Evolutionary conservation across 768 basidiomycete genomes (phyloP).

Genomic region (Leccinum pellstonianum): DNA sequence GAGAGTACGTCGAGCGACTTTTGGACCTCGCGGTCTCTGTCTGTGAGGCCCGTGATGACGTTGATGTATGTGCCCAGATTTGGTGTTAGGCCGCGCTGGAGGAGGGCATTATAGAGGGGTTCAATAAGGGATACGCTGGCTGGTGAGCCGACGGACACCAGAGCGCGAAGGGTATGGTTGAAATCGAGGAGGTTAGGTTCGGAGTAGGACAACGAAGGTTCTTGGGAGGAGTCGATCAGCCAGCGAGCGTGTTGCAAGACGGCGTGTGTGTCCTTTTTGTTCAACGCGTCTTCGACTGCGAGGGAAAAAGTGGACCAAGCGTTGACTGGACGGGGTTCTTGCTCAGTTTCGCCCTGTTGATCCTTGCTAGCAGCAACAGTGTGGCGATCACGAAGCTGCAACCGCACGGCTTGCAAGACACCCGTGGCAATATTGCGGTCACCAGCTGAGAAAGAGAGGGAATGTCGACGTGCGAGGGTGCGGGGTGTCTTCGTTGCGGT

Average conservation of each 20-base stretch:
- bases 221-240: slow-evolving; percentile 37
- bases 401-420: slow-evolving; percentile 62
- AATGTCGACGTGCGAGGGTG: slow-evolving; percentile 55
- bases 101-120: slow-evolving; percentile 71
- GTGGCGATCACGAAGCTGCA: slow-evolving; percentile 62
- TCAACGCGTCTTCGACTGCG: slow-evolving; percentile 20
- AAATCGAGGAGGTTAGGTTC: slow-evolving; percentile 51
- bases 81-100: slow-evolving; percentile 59
- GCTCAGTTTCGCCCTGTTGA: slow-evolving; percentile 17
- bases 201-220: slow-evolving; percentile 22
- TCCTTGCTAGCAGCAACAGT: slow-evolving; percentile 33
- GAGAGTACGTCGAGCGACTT: slow-evolving; percentile 44
- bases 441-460: slow-evolving; percentile 50
- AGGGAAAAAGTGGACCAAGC: slow-evolving; percentile 21
- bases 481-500: slow-evolving; percentile 38
- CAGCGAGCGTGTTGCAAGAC: slow-evolving; percentile 21
- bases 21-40: slow-evolving; percentile 66
- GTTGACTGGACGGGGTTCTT: slow-evolving; percentile 26
- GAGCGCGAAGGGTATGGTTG: slow-evolving; percentile 56
- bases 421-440: slow-evolving; percentile 38
- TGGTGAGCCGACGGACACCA: slow-evolving; percentile 38
- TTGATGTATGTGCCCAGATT: slow-evolving; percentile 58
- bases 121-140: slow-evolving; percentile 57
- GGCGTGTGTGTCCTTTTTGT: slow-evolving; percentile 6
- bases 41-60: slow-evolving; percentile 60